Evolutionary conservation across 257 asterid species (phyloP), one percentile per base, ranked within the genome.

Genomic region (Solanum medicagineum): DNA sequence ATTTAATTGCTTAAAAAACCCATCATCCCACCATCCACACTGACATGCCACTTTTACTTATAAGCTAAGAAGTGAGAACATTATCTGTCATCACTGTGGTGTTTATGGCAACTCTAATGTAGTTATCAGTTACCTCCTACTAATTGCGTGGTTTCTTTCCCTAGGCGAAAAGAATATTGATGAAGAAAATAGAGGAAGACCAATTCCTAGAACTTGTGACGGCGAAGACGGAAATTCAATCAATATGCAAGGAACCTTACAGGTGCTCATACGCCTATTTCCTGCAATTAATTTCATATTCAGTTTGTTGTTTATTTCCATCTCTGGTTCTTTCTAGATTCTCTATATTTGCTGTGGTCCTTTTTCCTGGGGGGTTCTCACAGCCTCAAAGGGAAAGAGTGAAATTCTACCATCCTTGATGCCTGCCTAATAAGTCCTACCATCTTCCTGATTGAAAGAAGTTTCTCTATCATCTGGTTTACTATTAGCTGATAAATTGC

Each of bases 191-290:
- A 88, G 93, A 94, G 87, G 95, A 92, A n/a, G 98, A 95, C 87
- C 95, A 92, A 84, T 95, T 95, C 92, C 88, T 95, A 89, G 97
- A 90, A 86, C 97, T 95, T 87, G 84, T 95, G 95, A 92, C 93
- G 26, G 95, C 88, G 83, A 94, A 86, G 87, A 91, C 93, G 68
- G 95, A 94, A 89, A 94, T 93, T 87, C 93, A 86, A 86, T 92
- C 98, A 44, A 94, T 94, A 79, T 94, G 93, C 85, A 94, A 94
- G 92, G 97, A 95, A 80, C 97, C 99, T 74, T 95, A 93, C 94
- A 95, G 99, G 99, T 94, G 81, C 86, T 65, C 55, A 83, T 45
- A 36, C 32, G 32, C 45, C 80, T 56, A 47, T 49, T 49, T 75
- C 62, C 44, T 49, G 82, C 62, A 51, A 29, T 81, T 87, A 45